phyloP scores from a whole-genome alignment of 2,329 filamentous ascomycete species.

The Apiospora aurea region DNA sequence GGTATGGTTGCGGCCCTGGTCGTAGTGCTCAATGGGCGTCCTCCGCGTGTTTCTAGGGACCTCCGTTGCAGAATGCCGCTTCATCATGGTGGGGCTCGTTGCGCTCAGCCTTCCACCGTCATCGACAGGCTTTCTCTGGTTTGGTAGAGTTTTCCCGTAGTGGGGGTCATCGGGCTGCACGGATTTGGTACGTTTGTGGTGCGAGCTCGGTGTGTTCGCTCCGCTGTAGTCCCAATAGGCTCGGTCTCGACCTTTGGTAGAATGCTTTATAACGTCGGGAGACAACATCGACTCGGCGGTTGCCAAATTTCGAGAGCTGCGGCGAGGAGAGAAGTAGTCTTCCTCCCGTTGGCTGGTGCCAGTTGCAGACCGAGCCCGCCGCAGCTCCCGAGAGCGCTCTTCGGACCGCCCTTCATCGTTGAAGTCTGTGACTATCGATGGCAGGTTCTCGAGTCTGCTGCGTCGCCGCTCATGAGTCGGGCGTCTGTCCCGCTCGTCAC shows the following conservation, averaged over 20 bases:
- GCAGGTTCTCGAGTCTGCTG: constrained; percentile 39
- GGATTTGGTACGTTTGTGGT: constrained; percentile 36
- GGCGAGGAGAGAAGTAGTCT: constrained; percentile 44
- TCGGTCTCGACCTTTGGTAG: constrained; percentile 41
- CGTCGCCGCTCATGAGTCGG: constrained; percentile 36
- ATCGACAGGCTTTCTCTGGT: constrained; percentile 35
- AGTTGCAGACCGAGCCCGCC: constrained; percentile 37
- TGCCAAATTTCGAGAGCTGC: constrained; percentile 33
- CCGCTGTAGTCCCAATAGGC: constrained; percentile 35
- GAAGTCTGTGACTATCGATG: constrained; percentile 41
- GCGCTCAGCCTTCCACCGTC: constrained; percentile 31
- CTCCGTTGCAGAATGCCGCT: constrained; percentile 37
- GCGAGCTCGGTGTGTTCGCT: constrained; percentile 25
- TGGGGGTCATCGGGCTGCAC: constrained; percentile 30
- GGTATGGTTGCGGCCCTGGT: constrained; percentile 32
- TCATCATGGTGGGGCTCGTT: constrained; percentile 36
- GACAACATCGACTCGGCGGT: constrained; percentile 51
- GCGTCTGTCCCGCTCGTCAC: constrained; percentile 30
- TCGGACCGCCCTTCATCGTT: constrained; percentile 27
- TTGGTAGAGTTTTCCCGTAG: constrained; percentile 33
- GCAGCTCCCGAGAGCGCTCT: constrained; percentile 31
- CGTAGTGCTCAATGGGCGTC: constrained; percentile 34
- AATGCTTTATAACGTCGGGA: constrained; percentile 50
- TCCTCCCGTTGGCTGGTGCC: constrained; percentile 38
- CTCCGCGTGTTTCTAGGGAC: constrained; percentile 34